A percentile compares a stretch with the other conserved stretches of the same genome.
Conservation (phyloP, 805 yeast genomes). For the Hagleromyces aurorensis region DNA sequence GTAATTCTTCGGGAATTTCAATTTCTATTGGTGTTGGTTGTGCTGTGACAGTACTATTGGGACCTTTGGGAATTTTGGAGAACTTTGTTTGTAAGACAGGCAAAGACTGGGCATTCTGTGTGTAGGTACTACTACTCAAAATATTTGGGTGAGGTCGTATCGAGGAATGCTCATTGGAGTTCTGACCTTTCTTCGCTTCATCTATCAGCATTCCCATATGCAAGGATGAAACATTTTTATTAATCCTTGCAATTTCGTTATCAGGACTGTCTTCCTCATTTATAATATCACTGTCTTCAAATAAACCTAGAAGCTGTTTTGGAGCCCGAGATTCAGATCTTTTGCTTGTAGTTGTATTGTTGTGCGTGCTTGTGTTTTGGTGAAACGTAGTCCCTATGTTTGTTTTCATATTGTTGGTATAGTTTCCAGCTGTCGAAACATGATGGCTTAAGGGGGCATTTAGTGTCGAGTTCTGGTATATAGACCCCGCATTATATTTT, state of each 20-base stretch:
- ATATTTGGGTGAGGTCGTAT: constrained; percentile 15
- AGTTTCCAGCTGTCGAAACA: constrained; percentile 12
- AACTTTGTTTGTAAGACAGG: constrained; percentile 27
- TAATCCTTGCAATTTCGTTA: constrained; percentile 15
- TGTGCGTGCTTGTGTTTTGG: constrained; percentile 16
- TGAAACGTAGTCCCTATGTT: constrained; percentile 30
- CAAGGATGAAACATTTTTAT: constrained; percentile 10
- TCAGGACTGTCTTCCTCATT: constrained; percentile 15
- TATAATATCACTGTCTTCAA: constrained; percentile 43
- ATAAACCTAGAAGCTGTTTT: constrained; percentile 59
- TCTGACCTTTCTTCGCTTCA: constrained; percentile 3
- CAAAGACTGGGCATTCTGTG: constrained; percentile 25
- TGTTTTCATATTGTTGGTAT: constrained; percentile 15
- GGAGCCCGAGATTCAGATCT: constrained; percentile 43
- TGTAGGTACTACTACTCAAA: constrained; percentile 11
- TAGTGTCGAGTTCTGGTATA: constrained; percentile 24
- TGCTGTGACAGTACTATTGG: constrained; percentile 29
- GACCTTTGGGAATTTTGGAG: constrained; percentile 16
- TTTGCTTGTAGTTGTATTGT: constrained; percentile 25
- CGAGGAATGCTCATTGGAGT: constrained; percentile 3
- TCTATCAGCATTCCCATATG: constrained; percentile 13
- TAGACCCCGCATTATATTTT: constrained; percentile 17
- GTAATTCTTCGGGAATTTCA: constrained; percentile 52
- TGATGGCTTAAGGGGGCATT: constrained; percentile 20
- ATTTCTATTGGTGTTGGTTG: constrained; percentile 52